Base-by-base conservation (phyloP, 495 filamentous ascomycete species). In the Tuber magnatum region DNA sequence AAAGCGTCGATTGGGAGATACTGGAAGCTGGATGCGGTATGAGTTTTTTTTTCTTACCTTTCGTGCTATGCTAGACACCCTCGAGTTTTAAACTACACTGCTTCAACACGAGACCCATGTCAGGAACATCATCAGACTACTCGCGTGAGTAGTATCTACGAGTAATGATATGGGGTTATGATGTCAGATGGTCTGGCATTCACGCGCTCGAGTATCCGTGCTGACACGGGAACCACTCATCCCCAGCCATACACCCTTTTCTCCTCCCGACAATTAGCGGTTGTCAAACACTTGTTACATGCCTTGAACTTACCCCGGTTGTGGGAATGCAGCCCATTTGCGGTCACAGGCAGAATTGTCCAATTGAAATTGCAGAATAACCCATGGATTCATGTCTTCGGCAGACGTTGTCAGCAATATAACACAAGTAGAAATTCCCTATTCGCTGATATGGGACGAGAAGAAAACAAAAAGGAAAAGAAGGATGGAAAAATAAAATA, bases 51-150 rank as follows among this genome's bases (percentile, higher is more conserved):
- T 56, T 35, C 56, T 35, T 35, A 8, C 56, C 28, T 35, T 28
- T 65, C 56, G 35, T 65, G 56, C 28, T 18, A 65, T 65, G 56
- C 28, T 65, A 65, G 56, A 65, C 28, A 65, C 56, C 56, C 56
- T 65, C 56, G 56, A 65, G 56, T 65, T 65, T 65, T 65, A 65
- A 65, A 65, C 56, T 35, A 65, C 56, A 65, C 56, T 65, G 56
- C 56, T 65, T 65, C 28, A 35, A 65, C 56, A 65, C 56, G 32
- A 65, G 28, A 35, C 56, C 56, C 56, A 65, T 65, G 56, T 65
- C 56, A 65, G 56, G 56, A 35, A 65, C 56, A 65, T 65, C 51
- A 61, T 61, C 56, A 65, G 56, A 20, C 56, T 35, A 32, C 56
- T 65, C 56, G 56, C 56, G 56, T 65, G 56, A 35, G 56, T 65